Evolutionary conservation across 345 rosid species (phyloP).

Genomic region (Raphanus raphanistrum): DNA sequence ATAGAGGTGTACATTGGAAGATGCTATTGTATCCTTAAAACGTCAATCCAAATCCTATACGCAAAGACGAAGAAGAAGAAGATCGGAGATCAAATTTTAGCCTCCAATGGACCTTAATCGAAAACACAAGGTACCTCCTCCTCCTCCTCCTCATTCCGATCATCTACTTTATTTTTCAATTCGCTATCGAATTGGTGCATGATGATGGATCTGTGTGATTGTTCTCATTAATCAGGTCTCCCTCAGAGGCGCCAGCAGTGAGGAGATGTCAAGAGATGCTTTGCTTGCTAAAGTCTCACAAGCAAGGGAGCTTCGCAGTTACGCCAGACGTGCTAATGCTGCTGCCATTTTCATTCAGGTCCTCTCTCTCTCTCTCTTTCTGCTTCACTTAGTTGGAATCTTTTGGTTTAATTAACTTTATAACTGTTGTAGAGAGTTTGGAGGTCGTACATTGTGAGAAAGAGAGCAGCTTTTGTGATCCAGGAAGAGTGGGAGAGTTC

Average conservation of each 20-base stretch:
- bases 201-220: neutral
- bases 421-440: constrained; percentile 61
- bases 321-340: constrained; percentile 69
- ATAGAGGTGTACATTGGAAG: no score
- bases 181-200: constrained; percentile 5
- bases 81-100: constrained; percentile 14
- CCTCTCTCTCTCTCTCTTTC: neutral
- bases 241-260: constrained; percentile 86
- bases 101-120: constrained; percentile 60
- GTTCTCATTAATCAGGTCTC: constrained; percentile 69
- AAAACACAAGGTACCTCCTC: constrained; percentile 60
- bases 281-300: constrained; percentile 82
- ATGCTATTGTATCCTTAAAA: neutral
- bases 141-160: neutral
- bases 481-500: constrained; percentile 65
- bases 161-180: neutral
- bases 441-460: constrained; percentile 63
- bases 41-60: constrained; percentile 12
- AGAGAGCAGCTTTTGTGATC: constrained; percentile 57
- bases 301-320: constrained; percentile 80
- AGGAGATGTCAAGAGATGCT: constrained; percentile 86
- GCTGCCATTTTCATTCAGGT: constrained; percentile 78
- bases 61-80: constrained; percentile 13
- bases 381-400: neutral
- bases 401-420: neutral